Evolutionary conservation across 441 rosid genomes (phyloP).

Genomic region (Flueggea neowawraea): DNA sequence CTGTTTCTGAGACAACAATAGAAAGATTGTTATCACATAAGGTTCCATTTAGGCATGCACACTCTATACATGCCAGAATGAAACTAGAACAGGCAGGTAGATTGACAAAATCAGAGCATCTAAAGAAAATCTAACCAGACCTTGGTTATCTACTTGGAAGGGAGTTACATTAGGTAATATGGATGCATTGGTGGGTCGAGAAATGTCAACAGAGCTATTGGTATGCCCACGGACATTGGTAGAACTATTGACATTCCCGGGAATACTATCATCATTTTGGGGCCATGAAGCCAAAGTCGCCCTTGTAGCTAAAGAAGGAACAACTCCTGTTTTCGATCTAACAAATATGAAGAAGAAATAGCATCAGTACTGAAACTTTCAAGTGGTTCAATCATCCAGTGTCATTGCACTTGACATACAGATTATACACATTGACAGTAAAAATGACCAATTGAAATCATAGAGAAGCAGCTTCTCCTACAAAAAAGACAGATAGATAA

Average conservation of each 20-base stretch:
- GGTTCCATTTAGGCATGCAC: too few species aligned
- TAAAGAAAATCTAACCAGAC: constrained; percentile 22
- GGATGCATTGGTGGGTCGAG: constrained; percentile 31
- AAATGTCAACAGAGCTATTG: constrained; percentile 18
- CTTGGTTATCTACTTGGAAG: constrained; percentile 41
- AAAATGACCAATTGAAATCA: too few species aligned
- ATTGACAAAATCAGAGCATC: not conserved
- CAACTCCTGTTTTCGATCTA: constrained; percentile 63
- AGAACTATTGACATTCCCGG: constrained; percentile 11
- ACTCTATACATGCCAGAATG: not conserved
- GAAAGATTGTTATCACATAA: too few species aligned
- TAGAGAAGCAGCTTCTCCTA: too few species aligned
- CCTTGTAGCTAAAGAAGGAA: constrained; percentile 68
- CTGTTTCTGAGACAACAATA: too few species aligned
- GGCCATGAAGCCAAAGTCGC: constrained; percentile 93
- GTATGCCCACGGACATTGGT: constrained; percentile 14
- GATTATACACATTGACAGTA: too few species aligned
- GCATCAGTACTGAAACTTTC: not conserved
- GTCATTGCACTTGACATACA: not conserved
- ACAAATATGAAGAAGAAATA: not conserved
- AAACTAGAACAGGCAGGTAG: not conserved
- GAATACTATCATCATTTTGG: constrained; percentile 19
- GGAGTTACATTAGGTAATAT: constrained; percentile 29
- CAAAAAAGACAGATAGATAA: too few species aligned
- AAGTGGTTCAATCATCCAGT: too few species aligned